Evolutionary conservation across 768 basidiomycete species (phyloP), one percentile per base, ranked within the genome.

Genomic region (Suillus weaverae): DNA sequence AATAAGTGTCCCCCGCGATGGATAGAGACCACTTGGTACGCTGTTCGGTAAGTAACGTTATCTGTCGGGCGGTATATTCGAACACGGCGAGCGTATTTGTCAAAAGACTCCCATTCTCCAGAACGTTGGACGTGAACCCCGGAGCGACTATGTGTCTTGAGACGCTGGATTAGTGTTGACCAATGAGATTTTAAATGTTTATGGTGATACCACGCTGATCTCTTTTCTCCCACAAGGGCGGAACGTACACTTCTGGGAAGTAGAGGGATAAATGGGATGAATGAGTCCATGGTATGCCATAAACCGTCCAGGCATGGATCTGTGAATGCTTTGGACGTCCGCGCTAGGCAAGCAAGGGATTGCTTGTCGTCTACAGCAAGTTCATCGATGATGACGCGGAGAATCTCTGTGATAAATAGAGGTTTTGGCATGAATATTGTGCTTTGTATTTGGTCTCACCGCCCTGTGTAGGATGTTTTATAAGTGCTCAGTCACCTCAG

Each of bases 371-470:
- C 33, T n/a, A 11, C 10, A 38, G 20, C 44, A 22, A 69, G 39
- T 18, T 70, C n/a, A 10, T 60, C 57, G 18, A 70, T 32, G 26
- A 70, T 62, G 26, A 62, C 38, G 26, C 41, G 35, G 9, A 67
- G 41, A 32, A 69, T 69, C 43, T 66, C 65, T 0, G 60, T 61
- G 4, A 69, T 67, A 43, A 51, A 62, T 32, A 69, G 39, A 46
- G 44, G 44, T 8, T 20, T 44, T 20, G 43, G 9, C 43, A 44
- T 44, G 36, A 36, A 36, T 8, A 20, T 20, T 43, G 43, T 6
- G 36, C 26, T 26, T 26, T 26, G 26, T 26, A 2, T 26, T 26
- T 26, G 26, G 26, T 26, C 26, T 26, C 36, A 36, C 36, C 11
- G 11, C 36, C 36, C 36, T 36, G 36, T 36, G 36, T 36, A 36